phyloP scores from a whole-genome alignment of 2,329 filamentous ascomycete genomes.

The Fusarium bulbicola region DNA sequence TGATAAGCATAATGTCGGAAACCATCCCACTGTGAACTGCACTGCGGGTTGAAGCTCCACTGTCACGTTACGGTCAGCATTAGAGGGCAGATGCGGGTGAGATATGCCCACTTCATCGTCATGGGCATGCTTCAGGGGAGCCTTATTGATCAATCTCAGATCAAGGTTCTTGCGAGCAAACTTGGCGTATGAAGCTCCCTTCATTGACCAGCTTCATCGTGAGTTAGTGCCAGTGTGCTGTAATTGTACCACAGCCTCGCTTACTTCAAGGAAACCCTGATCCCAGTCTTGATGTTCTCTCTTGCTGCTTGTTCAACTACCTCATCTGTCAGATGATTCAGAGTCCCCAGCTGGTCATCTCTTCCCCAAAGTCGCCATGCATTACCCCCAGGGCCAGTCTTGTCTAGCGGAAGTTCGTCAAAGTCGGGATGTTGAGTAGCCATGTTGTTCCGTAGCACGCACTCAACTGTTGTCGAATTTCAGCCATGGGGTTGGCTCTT shows the following conservation, averaged over 20 bases:
- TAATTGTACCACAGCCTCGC: neutral
- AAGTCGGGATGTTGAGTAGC: neutral
- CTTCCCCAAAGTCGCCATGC: conserved; percentile 12
- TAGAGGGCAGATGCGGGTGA: neutral
- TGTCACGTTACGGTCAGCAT: neutral
- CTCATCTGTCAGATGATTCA: conserved; percentile 4
- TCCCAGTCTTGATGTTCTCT: conserved; percentile 7
- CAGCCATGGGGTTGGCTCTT: no score
- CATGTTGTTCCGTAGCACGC: neutral
- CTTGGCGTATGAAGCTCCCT: conserved; percentile 29
- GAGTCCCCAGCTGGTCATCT: conserved; percentile 9
- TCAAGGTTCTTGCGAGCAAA: conserved; percentile 35
- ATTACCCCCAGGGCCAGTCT: conserved; percentile 8
- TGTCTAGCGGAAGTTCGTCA: conserved; percentile 3
- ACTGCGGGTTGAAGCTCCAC: conserved; percentile 34
- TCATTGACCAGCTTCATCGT: conserved; percentile 19
- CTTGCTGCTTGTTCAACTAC: neutral
- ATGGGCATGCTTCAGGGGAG: conserved; percentile 37
- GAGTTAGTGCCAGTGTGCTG: neutral
- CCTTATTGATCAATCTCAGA: conserved; percentile 33
- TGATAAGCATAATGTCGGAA: conserved; percentile 41
- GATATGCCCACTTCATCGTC: conserved; percentile 30
- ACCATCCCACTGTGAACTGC: conserved; percentile 39
- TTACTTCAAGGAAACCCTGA: conserved; percentile 11
- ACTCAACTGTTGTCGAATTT: fast-evolving